A percentile compares a stretch with the other conserved stretches of the same genome.
These are phyloP conservation scores for Ascochyta lentis DNA, from an alignment of 2,329 filamentous ascomycete genomes.

Conservation along the genomic window DNA sequence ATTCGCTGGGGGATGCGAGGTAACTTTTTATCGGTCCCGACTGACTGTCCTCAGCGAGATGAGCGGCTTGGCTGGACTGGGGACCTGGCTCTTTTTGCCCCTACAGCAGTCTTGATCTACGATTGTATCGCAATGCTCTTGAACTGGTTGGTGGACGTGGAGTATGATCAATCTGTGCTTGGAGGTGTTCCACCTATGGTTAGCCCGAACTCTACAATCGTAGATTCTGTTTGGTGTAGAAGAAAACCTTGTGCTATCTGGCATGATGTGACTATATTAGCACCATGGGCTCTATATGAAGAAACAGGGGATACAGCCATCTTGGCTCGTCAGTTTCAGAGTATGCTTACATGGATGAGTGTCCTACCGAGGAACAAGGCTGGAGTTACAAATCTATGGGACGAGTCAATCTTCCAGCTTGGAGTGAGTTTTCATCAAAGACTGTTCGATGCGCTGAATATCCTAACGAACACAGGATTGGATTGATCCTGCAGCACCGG, in stretches of 20 bases:
- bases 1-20: slow-evolving; percentile 63
- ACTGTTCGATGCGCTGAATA: slow-evolving; percentile 47
- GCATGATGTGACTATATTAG: slow-evolving; percentile 1
- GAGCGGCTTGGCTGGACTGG: slow-evolving; percentile 63
- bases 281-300: neutral
- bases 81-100: slow-evolving; percentile 57
- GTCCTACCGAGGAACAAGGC: neutral
- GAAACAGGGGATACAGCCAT: neutral
- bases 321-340: neutral
- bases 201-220: neutral
- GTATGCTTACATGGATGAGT: slow-evolving; percentile 2
- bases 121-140: neutral
- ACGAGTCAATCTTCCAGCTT: neutral
- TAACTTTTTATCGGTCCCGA: slow-evolving; percentile 54
- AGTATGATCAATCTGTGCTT: neutral
- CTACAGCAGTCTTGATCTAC: slow-evolving; percentile 50
- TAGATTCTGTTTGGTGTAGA: neutral
- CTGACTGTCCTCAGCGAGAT: slow-evolving; percentile 61
- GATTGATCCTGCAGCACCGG: slow-evolving; percentile 15
- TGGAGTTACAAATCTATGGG: neutral
- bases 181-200: slow-evolving; percentile 4
- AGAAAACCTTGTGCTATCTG: slow-evolving; percentile 1
- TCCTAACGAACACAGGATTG: slow-evolving; percentile 50
- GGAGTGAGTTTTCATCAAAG: neutral
- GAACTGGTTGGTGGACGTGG: slow-evolving; percentile 2